A percentile compares a stretch with the other conserved stretches of the same genome.
These are phyloP conservation scores for Pneumocystis sp. DNA, from an alignment of 1,139 yeast genomes.

Conservation along the genomic window DNA sequence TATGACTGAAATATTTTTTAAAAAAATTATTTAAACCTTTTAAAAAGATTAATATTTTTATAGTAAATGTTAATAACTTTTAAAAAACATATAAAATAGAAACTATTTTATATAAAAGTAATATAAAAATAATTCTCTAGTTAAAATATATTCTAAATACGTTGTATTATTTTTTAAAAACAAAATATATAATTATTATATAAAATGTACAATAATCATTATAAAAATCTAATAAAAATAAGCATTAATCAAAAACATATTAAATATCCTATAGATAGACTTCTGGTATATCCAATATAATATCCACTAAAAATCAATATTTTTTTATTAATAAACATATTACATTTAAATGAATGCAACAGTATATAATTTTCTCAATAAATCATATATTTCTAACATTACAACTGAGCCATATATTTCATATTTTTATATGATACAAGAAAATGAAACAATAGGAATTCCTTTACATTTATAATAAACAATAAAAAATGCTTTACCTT, in stretches of 20 bases:
- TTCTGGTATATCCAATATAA: neutral
- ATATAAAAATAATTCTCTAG: neutral
- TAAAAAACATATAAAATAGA: neutral
- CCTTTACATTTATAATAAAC: neutral
- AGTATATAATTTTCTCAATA: neutral
- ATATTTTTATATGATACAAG: neutral
- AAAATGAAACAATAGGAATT: no score
- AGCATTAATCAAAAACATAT: no score
- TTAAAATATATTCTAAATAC: neutral
- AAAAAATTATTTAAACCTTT: no score
- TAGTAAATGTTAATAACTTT: no score
- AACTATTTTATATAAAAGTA: neutral
- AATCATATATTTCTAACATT: neutral
- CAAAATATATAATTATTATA: no score
- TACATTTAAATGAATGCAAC: neutral
- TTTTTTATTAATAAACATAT: neutral
- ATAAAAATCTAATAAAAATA: no score
- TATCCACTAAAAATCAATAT: neutral
- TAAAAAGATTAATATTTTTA: no score
- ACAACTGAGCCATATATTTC: neutral
- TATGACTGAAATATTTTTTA: no score
- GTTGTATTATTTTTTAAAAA: no score
- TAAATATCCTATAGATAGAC: neutral
- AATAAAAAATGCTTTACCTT: neutral
- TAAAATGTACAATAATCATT: neutral